Percentiles rank a stretch among this genome's conserved stretches.
Evolutionary conservation across 345 rosid genomes (phyloP).

Genomic region (Triadica sebifera): DNA sequence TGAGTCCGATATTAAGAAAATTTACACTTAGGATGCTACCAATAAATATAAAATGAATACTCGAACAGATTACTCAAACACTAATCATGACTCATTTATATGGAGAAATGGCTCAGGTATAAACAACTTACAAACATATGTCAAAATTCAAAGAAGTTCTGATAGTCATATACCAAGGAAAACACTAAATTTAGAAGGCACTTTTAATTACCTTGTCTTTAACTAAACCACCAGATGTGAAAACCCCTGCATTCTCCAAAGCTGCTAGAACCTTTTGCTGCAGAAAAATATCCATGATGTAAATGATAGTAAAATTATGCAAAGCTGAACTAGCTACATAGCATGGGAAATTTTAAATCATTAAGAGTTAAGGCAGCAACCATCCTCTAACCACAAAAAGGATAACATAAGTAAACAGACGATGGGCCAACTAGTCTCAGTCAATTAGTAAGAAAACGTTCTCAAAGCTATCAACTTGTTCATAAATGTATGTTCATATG

Average conservation of each 20-base stretch:
- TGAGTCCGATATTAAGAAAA: neutral
- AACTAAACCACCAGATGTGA: constrained; percentile 89
- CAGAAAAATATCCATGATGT: constrained; percentile 21
- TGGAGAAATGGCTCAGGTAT: neutral
- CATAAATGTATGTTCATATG: neutral
- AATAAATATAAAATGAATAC: neutral
- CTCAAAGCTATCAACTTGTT: neutral
- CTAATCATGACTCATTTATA: too few species aligned
- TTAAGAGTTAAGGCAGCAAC: neutral
- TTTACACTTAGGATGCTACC: neutral
- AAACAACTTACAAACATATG: neutral
- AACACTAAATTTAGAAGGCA: neutral
- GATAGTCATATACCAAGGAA: neutral
- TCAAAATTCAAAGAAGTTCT: neutral
- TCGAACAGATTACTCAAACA: neutral
- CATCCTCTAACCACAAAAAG: neutral
- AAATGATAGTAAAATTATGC: constrained; percentile 8
- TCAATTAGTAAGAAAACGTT: neutral
- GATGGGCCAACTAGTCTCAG: neutral
- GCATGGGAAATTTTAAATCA: neutral
- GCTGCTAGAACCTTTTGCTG: constrained; percentile 83
- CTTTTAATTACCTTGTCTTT: constrained; percentile 73
- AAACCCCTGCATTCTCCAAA: constrained; percentile 86
- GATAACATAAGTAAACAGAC: constrained; percentile 1
- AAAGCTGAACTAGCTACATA: neutral